Conservation (phyloP, 768 basidiomycete species). For the Hydnum rufescens region DNA sequence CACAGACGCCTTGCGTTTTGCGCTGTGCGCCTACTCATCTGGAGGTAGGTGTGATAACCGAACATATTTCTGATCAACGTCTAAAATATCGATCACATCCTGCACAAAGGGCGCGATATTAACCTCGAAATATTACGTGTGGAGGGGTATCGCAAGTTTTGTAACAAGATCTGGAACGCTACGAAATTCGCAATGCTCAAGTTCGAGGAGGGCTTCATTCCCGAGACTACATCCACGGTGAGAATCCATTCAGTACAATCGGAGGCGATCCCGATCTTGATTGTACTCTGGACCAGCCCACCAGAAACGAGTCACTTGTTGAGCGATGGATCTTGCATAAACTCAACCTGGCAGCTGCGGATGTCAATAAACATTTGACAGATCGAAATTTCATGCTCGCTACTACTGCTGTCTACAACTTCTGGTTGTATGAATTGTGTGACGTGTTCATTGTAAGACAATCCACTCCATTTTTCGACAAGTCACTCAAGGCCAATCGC, state of each 20-base stretch:
- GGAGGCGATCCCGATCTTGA: background rate
- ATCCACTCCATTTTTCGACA: constrained; percentile 3
- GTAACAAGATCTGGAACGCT: constrained; percentile 99
- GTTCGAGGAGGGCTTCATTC: constrained; percentile 67
- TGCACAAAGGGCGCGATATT: constrained; percentile 66
- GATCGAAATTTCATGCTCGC: constrained; percentile 88
- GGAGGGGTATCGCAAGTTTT: constrained; percentile 98
- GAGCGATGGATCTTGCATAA: constrained; percentile 94
- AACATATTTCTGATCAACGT: background rate
- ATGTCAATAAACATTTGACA: constrained; percentile 53
- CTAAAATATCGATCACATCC: background rate
- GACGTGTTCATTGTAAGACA: constrained; percentile 84
- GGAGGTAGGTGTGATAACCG: constrained; percentile 35
- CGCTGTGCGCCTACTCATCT: constrained; percentile 82
- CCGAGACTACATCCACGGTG: constrained; percentile 49
- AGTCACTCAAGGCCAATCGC: constrained; percentile 2
- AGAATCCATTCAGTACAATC: constrained; percentile 6
- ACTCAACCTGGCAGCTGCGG: constrained; percentile 58
- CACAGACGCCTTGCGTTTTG: constrained; percentile 88
- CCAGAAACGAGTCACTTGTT: constrained; percentile 76
- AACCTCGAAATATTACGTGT: constrained; percentile 90
- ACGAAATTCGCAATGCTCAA: constrained; percentile 99
- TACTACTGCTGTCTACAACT: constrained; percentile 67
- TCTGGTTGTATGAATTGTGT: constrained; percentile 98
- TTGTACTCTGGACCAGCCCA: constrained; percentile 32